phyloP scores from a whole-genome alignment of 495 filamentous ascomycete species.

The Daldinia vernicosa region DNA sequence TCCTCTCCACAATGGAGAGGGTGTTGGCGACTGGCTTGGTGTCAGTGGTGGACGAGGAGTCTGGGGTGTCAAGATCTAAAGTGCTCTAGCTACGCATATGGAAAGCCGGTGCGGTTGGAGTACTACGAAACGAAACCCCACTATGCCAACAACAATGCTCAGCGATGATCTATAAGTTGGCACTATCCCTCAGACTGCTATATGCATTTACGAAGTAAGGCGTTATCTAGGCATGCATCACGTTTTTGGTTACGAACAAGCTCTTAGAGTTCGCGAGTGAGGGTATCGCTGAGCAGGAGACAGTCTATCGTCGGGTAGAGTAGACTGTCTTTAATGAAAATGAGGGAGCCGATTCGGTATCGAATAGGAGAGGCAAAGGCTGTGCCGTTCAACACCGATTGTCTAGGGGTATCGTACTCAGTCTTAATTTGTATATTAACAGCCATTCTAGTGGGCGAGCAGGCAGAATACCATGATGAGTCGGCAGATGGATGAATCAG shows the following conservation, averaged over 20 bases:
- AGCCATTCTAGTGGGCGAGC: constrained; percentile 1
- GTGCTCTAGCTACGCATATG: neutral
- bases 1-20: constrained; percentile 73
- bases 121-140: neutral
- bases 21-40: constrained; percentile 86
- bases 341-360: constrained; percentile 7
- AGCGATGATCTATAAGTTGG: constrained; percentile 27
- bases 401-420: constrained; percentile 11
- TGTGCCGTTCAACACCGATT: constrained; percentile 10
- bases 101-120: neutral
- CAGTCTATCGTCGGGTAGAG: constrained; percentile 1
- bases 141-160: constrained; percentile 11
- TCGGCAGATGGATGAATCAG: constrained; percentile 14
- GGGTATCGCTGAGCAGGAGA: constrained; percentile 16
- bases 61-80: constrained; percentile 76
- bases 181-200: constrained; percentile 28
- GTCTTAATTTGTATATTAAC: constrained; percentile 38
- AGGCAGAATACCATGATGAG: constrained; percentile 16
- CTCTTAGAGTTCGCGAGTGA: constrained; percentile 10
- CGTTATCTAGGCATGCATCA: constrained; percentile 21
- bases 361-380: neutral
- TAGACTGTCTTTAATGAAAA: constrained; percentile 15
- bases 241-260: constrained; percentile 22
- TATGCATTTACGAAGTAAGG: constrained; percentile 41
- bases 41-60: constrained; percentile 90